Base-by-base conservation (phyloP, 495 filamentous ascomycete species). In the Daldinia caldariorum region DNA sequence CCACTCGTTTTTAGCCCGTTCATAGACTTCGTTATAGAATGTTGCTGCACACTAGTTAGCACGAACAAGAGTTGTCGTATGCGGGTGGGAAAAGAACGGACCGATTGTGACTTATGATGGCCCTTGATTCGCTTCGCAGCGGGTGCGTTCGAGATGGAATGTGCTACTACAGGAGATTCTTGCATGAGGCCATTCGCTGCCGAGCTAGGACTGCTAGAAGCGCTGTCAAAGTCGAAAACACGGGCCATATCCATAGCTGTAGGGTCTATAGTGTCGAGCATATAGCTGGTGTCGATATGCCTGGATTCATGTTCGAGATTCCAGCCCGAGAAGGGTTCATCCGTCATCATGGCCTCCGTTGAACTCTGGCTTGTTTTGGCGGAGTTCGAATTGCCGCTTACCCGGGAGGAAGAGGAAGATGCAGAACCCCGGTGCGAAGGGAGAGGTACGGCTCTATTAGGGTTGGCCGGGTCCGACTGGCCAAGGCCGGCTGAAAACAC, bases 151-250 rank as follows among this genome's bases (percentile, higher is more conserved):
- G 61, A 51, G 8, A 61, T 16, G 45, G 51, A 16, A 14, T 62
- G 67, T 22, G 32, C 61, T 32, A 32, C 29, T n/a, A 26, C 32
- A 13, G 53, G 41, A 38, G 31, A 34, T 29, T 79, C 73, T 61
- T 77, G 77, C 9, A 77, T 74, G 10, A 76, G 66, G 3, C 67
- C 54, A 31, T 50, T 74, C 9, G 61, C 67, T 43, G 70, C 87
- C 78, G 32, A 84, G 70, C 81, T 87, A 13, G 91, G 89, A 66
- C 87, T 92, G 73, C 85, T 89, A 0, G 88, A 86, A 14, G 89
- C 89, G 69, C 88, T 89, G 31, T 90, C 88, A 74, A 92, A 91
- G 69, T 91, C 88, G 71, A 91, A 91, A 22, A 86, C 83, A 38
- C 86, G 82, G 69, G 88, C 84, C 88, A 91, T 90, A 14, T 74